Conservation (phyloP, 345 rosid genomes). For the Murraya paniculata region DNA sequence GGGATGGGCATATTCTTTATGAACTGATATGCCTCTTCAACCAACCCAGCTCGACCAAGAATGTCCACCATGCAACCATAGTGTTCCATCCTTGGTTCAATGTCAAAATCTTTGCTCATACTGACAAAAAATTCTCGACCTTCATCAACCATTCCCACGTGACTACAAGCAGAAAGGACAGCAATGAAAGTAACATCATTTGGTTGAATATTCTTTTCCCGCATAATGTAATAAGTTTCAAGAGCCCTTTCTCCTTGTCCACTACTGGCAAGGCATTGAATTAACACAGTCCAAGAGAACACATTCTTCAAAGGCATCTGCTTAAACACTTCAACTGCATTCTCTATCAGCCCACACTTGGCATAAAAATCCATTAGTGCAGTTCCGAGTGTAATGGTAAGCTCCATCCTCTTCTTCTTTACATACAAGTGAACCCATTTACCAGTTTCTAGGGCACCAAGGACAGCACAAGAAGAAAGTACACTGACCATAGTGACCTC, state of each 20-base stretch:
- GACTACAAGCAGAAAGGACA: constrained; percentile 39
- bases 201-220: constrained; percentile 23
- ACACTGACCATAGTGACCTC: constrained; percentile 44
- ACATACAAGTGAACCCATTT: constrained; percentile 39
- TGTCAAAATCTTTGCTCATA: constrained; percentile 33
- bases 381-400: constrained; percentile 37
- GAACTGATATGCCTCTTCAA: constrained; percentile 43
- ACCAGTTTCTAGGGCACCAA: constrained; percentile 37
- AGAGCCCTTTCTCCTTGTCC: constrained; percentile 41
- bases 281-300: constrained; percentile 36
- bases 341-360: constrained; percentile 33
- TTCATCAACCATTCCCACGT: constrained; percentile 32
- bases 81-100: constrained; percentile 34
- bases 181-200: constrained; percentile 39
- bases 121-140: constrained; percentile 30
- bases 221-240: constrained; percentile 30
- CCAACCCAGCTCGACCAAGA: constrained; percentile 42
- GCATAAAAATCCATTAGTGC: constrained; percentile 38
- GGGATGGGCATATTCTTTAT: constrained; percentile 39
- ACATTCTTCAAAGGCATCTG: constrained; percentile 32
- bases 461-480: constrained; percentile 39
- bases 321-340: constrained; percentile 32
- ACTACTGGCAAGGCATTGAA: constrained; percentile 43
- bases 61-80: constrained; percentile 45
- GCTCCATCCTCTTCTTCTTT: constrained; percentile 29